Evolutionary conservation across 2,329 filamentous ascomycete genomes (phyloP), one percentile per base, ranked within the genome.

Genomic region (Colletotrichum salicis): DNA sequence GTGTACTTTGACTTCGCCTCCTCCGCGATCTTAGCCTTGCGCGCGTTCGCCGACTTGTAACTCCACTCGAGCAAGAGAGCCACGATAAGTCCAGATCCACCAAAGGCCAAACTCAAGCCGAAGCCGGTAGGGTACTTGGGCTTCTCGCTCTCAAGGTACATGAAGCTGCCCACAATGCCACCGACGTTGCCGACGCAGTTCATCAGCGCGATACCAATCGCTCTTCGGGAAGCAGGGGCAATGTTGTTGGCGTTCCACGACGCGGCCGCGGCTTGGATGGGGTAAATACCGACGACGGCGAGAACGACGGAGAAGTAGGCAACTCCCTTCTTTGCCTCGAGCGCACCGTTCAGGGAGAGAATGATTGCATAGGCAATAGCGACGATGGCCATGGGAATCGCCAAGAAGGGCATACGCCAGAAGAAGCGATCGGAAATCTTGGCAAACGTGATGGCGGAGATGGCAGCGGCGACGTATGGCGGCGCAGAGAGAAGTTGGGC

Each of bases 381-480:
- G 35, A 75, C 72, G 54, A 72, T 72, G 1, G 70, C 70, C 8
- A 75, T 62, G 1, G 73, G 74, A 6, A 61, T 61, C 0, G 68
- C 63, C 19, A 74, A 45, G 59, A 75, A 74, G 12, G 91, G 81
- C 4, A 92, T 92, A 22, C 92, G 86, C 76, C 88, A 86, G 27
- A 86, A 82, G 1, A 91, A 93, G 1, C 89, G 86, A 76, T 95
- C 93, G 0, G 92, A 92, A 5, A 91, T 78, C 76, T 86, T 92
- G 2, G 92, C 92, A 31, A 93, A 84, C 0, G 82, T 62, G 3
- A 94, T 83, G 0, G 92, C 93, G 0, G 92, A 75, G n/a, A 77
- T 33, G 2, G 64, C 76, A 1, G 76, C 73, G 1, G 76, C 64
- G 6, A 78, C 60, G n/a, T 76, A 77, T 2, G 76, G 77, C 6